Percentiles rank a stretch among this genome's conserved stretches.
These are phyloP conservation scores for Cruciata laevipes DNA, from an alignment of 257 asterid genomes.

Conservation along the genomic window DNA sequence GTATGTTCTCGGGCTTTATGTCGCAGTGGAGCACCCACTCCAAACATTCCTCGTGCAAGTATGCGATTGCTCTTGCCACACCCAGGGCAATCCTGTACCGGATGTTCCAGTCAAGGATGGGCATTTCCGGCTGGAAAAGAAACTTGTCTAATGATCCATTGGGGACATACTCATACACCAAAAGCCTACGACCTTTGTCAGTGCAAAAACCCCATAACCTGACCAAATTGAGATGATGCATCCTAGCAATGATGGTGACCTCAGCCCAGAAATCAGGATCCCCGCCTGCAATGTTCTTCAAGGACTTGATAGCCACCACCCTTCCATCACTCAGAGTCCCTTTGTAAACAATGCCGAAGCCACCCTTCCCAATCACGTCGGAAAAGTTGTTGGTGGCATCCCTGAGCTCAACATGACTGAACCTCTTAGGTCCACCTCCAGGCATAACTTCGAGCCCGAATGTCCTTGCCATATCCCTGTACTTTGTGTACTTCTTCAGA, in stretches of 20 bases:
- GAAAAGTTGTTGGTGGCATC: slow-evolving; percentile 57
- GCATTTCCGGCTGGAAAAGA: slow-evolving; percentile 52
- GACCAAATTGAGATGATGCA: slow-evolving; percentile 89
- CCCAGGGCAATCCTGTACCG: slow-evolving; percentile 79
- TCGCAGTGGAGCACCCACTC: slow-evolving; percentile 94
- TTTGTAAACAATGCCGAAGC: slow-evolving; percentile 62
- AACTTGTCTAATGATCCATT: slow-evolving; percentile 72
- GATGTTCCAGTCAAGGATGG: slow-evolving; percentile 64
- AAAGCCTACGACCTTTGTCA: slow-evolving; percentile 57
- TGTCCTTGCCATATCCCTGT: slow-evolving; percentile 85
- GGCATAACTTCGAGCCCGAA: slow-evolving; percentile 85
- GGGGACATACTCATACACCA: slow-evolving; percentile 71
- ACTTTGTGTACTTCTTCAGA: slow-evolving; percentile 65
- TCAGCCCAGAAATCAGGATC: slow-evolving; percentile 88
- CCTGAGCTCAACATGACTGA: slow-evolving; percentile 50
- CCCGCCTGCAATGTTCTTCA: slow-evolving; percentile 52
- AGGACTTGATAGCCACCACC: slow-evolving; percentile 63
- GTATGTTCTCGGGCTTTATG: slow-evolving; percentile 85
- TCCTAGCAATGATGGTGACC: slow-evolving; percentile 73
- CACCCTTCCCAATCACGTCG: slow-evolving; percentile 65
- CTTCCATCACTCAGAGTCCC: slow-evolving; percentile 73
- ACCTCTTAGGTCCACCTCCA: slow-evolving; percentile 70
- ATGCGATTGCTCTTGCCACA: slow-evolving; percentile 85
- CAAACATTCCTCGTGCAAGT: slow-evolving; percentile 82
- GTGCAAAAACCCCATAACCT: slow-evolving; percentile 89